Conservation (phyloP, 2,329 filamentous ascomycete genomes). For the Cladophialophora psammophila region DNA sequence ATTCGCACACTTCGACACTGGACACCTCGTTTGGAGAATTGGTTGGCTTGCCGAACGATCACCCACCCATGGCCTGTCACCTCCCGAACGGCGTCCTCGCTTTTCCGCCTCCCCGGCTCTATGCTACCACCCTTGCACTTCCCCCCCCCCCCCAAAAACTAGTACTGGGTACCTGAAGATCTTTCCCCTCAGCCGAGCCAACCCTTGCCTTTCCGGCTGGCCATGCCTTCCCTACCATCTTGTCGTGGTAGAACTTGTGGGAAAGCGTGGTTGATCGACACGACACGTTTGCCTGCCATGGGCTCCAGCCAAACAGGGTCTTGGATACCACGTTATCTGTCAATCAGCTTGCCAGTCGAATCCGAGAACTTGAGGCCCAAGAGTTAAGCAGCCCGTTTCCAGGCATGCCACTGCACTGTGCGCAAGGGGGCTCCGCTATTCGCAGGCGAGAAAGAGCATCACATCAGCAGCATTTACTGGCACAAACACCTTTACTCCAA, state of each 20-base stretch:
- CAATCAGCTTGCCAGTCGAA: neutral
- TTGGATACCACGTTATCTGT: constrained; percentile 23
- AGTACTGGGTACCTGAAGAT: constrained; percentile 31
- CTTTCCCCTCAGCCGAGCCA: constrained; percentile 9
- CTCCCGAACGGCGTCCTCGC: neutral
- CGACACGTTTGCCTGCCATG: neutral
- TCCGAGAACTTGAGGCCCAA: neutral
- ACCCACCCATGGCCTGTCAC: neutral
- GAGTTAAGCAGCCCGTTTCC: neutral
- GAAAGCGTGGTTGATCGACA: constrained; percentile 9
- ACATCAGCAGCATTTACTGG: neutral
- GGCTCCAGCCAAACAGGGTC: neutral
- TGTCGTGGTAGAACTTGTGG: constrained; percentile 22
- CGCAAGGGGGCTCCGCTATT: neutral
- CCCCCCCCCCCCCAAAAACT: constrained; percentile 10
- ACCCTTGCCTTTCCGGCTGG: neutral
- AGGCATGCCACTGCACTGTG: neutral
- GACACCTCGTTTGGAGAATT: constrained; percentile 5
- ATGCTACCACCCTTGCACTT: neutral
- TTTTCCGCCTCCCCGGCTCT: neutral
- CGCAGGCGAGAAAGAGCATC: neutral
- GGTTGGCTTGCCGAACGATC: neutral
- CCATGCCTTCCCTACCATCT: neutral
- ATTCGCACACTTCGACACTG: neutral
- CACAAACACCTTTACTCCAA: neutral